phyloP scores from a whole-genome alignment of 371 early-diverging fungal species.

The Mucor sp. region DNA sequence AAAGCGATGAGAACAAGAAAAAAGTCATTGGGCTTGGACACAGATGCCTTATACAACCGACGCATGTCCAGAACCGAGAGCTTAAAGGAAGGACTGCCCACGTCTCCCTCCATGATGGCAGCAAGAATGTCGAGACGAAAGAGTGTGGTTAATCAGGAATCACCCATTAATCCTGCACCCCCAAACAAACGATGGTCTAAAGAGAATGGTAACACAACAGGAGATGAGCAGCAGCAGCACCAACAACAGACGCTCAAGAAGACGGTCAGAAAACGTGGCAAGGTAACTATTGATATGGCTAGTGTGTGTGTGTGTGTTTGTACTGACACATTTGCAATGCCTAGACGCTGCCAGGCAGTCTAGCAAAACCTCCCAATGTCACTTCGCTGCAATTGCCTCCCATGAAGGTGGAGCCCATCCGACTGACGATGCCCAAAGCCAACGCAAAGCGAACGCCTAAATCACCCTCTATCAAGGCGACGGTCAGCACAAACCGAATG shows the following conservation, averaged over 20 bases:
- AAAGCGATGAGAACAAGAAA: constrained; percentile 16
- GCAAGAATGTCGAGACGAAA: constrained; percentile 30
- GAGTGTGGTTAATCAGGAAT: constrained; percentile 23
- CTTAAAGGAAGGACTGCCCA: constrained; percentile 45
- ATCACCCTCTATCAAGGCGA: constrained; percentile 26
- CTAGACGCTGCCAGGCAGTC: constrained; percentile 52
- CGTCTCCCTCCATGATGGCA: constrained; percentile 28
- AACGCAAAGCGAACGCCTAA: constrained; percentile 12
- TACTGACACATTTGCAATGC: background rate
- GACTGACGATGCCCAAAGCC: constrained; percentile 30
- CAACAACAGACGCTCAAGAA: constrained; percentile 4
- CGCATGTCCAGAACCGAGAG: constrained; percentile 42
- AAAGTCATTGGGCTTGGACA: constrained; percentile 13
- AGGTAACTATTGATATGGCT: constrained; percentile 26
- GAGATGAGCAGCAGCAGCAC: background rate
- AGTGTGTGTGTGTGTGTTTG: background rate
- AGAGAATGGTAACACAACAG: constrained; percentile 5
- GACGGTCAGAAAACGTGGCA: constrained; percentile 41
- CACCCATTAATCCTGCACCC: constrained; percentile 7
- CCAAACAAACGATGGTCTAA: constrained; percentile 2
- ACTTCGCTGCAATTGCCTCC: constrained; percentile 46
- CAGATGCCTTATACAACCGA: constrained; percentile 9
- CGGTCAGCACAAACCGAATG: background rate
- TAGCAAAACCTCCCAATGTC: constrained; percentile 49
- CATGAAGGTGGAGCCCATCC: constrained; percentile 52